phyloP scores from a whole-genome alignment of 2,329 filamentous ascomycete species.

The Didymella exigua region DNA sequence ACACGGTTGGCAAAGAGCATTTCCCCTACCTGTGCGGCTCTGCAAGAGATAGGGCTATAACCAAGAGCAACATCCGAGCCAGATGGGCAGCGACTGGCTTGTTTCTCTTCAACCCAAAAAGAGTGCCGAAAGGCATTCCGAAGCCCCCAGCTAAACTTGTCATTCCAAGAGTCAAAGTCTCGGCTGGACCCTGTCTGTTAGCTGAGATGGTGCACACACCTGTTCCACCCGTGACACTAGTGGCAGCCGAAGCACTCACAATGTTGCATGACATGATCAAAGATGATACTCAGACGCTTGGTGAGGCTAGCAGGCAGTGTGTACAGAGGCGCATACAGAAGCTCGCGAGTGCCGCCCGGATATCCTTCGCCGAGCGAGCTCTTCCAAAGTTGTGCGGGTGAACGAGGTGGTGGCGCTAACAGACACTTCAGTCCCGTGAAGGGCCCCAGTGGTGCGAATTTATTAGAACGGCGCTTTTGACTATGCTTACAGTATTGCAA shows the following conservation, averaged over 20 bases:
- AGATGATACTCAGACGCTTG: no score
- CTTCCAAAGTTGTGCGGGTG: neutral
- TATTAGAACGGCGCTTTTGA: neutral
- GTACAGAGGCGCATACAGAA: no score
- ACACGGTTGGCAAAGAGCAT: constrained; percentile 20
- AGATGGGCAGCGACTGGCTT: constrained; percentile 28
- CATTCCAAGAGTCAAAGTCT: constrained; percentile 16
- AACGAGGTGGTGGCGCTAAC: neutral
- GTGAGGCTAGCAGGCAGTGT: no score
- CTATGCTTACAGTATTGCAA: no score
- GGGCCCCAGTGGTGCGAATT: neutral
- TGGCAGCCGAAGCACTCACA: no score
- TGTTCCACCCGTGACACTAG: no score
- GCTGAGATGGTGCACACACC: no score
- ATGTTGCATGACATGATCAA: no score
- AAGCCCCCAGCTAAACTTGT: constrained; percentile 26
- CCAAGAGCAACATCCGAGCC: constrained; percentile 31
- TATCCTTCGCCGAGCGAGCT: no score
- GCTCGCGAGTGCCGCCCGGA: no score
- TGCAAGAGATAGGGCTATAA: constrained; percentile 26
- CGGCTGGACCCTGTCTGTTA: no score
- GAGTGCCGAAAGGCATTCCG: constrained; percentile 34
- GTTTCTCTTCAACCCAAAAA: constrained; percentile 32
- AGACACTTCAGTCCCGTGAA: neutral
- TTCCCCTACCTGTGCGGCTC: constrained; percentile 26